Evolutionary conservation across 2,329 filamentous ascomycete genomes (phyloP).

Genomic region (Microdochium bolleyi): DNA sequence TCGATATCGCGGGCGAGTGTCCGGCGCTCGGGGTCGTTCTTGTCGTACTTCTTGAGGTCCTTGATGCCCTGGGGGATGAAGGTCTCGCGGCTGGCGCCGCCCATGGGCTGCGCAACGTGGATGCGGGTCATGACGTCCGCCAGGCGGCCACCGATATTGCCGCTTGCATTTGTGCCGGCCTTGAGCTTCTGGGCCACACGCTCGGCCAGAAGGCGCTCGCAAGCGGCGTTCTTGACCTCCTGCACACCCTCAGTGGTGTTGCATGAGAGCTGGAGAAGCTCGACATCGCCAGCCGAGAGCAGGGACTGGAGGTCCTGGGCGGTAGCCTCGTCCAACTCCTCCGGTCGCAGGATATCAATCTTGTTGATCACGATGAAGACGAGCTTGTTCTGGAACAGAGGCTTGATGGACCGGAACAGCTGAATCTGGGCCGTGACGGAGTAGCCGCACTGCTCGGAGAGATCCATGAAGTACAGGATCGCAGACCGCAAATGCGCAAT

Average conservation of each 20-base stretch:
- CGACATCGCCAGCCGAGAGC: slow-evolving; percentile 80
- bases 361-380: slow-evolving; percentile 98
- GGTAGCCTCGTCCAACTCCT: slow-evolving; percentile 74
- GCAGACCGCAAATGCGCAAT: slow-evolving; percentile 94
- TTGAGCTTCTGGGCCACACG: slow-evolving; percentile 94
- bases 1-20: slow-evolving; percentile 81
- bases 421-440: slow-evolving; percentile 87
- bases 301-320: slow-evolving; percentile 73
- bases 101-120: slow-evolving; percentile 91
- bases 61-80: slow-evolving; percentile 85
- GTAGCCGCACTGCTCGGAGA: slow-evolving; percentile 95
- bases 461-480: slow-evolving; percentile 96
- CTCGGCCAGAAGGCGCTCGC: slow-evolving; percentile 86
- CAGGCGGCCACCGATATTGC: slow-evolving; percentile 70
- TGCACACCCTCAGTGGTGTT: slow-evolving; percentile 92
- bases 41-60: slow-evolving; percentile 81
- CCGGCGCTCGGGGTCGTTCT: slow-evolving; percentile 75
- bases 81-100: slow-evolving; percentile 67
- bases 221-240: slow-evolving; percentile 89
- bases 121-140: slow-evolving; percentile 90
- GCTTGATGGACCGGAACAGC: slow-evolving; percentile 94
- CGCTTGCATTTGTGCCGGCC: slow-evolving; percentile 72
- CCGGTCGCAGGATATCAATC: slow-evolving; percentile 83
- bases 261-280: slow-evolving; percentile 89
- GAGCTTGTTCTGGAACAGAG: slow-evolving; percentile 93